Conservation (phyloP, 2,329 filamentous ascomycete genomes). For the Aspergillus latus region DNA sequence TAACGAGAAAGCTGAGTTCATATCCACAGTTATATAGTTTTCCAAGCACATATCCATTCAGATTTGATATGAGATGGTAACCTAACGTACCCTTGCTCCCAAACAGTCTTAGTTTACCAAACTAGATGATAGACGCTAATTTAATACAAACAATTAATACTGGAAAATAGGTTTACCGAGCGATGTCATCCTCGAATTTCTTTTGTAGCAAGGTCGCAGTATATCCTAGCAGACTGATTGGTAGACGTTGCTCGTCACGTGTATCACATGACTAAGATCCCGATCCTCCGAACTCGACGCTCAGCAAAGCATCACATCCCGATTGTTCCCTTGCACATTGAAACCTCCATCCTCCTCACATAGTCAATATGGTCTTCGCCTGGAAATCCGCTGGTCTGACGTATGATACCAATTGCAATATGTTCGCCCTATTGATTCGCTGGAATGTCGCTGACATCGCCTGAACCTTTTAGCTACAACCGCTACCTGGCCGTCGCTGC, state of each 20-base stretch:
- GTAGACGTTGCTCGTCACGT: slow-evolving; percentile 23
- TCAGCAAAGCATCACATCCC: slow-evolving; percentile 33
- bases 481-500: slow-evolving; percentile 95
- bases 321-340: slow-evolving; percentile 29
- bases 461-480: slow-evolving; percentile 77
- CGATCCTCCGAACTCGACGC: slow-evolving; percentile 38
- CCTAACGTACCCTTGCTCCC: too few species aligned
- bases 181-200: not conserved
- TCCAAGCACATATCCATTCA: too few species aligned
- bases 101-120: too few species aligned
- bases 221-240: not conserved
- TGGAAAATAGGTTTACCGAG: not conserved
- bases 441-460: slow-evolving; percentile 24
- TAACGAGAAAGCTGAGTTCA: not conserved
- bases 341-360: slow-evolving; percentile 30
- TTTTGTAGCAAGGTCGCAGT: not conserved
- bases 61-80: too few species aligned
- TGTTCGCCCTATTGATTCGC: not conserved
- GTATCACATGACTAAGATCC: slow-evolving; percentile 30
- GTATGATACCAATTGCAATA: slow-evolving; percentile 57
- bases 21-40: not conserved
- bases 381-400: slow-evolving; percentile 98
- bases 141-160: not conserved
- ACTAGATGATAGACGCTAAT: too few species aligned
- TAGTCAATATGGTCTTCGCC: slow-evolving; percentile 83